These are phyloP conservation scores for Aphanomyces euteiches DNA, from an alignment of 352 stramenopile genomes.

Conservation along the genomic window DNA sequence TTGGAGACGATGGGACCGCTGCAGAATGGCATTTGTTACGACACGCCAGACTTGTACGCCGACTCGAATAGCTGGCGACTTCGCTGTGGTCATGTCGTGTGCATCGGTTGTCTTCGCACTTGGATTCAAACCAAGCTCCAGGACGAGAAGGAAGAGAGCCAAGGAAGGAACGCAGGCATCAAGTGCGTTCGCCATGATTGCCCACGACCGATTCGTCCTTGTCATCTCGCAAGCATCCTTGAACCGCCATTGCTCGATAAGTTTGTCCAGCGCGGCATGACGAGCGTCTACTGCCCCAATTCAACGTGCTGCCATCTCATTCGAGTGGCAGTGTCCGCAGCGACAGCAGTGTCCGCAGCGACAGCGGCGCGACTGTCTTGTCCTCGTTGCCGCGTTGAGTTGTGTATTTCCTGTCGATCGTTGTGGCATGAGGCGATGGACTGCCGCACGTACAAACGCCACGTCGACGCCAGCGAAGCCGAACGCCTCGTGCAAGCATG, in stretches of 20 bases:
- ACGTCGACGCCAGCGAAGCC: constrained; percentile 1
- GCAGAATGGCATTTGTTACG: background rate
- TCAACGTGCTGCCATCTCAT: background rate
- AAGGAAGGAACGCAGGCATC: background rate
- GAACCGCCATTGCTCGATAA: too few relatives aligned
- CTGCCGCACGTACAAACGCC: constrained; percentile 1
- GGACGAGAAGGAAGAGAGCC: background rate
- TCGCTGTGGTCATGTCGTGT: constrained; percentile 17
- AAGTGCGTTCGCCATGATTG: background rate
- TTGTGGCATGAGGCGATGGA: constrained; percentile 10
- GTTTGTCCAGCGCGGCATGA: too few relatives aligned
- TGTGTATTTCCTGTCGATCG: background rate
- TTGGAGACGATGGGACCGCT: constrained; percentile 16
- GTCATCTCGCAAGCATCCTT: constrained; percentile 9
- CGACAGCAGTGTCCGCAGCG: background rate
- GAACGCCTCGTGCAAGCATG: background rate
- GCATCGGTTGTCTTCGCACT: constrained; percentile 13
- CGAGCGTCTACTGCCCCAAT: constrained; percentile 22
- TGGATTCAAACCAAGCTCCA: constrained; percentile 23
- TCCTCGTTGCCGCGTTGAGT: background rate
- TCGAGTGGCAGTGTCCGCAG: background rate
- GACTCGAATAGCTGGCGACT: constrained; percentile 5
- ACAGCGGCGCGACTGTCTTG: background rate
- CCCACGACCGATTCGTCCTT: background rate
- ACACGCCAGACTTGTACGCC: background rate